These are phyloP conservation scores for Aphanomyces astaci DNA, from an alignment of 352 stramenopile genomes.

Conservation along the genomic window DNA sequence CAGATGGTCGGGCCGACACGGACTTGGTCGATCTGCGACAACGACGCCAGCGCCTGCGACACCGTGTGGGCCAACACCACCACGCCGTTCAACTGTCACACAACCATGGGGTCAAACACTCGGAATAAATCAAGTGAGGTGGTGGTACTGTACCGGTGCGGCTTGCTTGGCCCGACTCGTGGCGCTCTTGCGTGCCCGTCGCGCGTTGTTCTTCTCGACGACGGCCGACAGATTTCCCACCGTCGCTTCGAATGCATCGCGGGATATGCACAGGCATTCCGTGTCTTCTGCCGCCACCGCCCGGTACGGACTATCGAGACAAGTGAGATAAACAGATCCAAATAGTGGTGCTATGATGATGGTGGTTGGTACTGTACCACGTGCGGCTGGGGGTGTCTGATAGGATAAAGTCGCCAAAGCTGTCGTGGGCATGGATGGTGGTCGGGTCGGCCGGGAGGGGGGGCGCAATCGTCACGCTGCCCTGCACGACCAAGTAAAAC, in stretches of 20 bases:
- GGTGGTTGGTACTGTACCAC: not conserved
- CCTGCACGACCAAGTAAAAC: constrained; percentile 84
- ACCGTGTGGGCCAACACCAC: constrained; percentile 45
- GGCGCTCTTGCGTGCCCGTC: constrained; percentile 50
- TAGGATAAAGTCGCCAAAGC: constrained; percentile 41
- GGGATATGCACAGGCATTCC: constrained; percentile 81
- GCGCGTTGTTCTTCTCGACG: constrained; percentile 78
- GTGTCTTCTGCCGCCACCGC: constrained; percentile 61
- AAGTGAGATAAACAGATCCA: too few species aligned
- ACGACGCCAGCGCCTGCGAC: constrained; percentile 24
- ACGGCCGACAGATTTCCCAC: constrained; percentile 72
- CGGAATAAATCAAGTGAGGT: constrained; percentile 5
- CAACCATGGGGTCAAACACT: not conserved
- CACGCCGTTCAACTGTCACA: constrained; percentile 37
- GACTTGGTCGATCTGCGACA: constrained; percentile 49
- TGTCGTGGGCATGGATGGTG: constrained; percentile 50
- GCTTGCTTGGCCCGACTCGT: constrained; percentile 49
- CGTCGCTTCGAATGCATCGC: constrained; percentile 57
- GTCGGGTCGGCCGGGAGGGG: constrained; percentile 38
- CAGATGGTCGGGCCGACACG: constrained; percentile 68
- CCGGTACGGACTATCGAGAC: constrained; percentile 46
- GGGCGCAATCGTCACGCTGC: constrained; percentile 53
- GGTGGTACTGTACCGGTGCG: constrained; percentile 33
- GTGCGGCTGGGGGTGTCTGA: not conserved
- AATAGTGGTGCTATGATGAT: too few species aligned